A percentile compares a stretch with the other conserved stretches of the same genome.
These are phyloP conservation scores for Plasmodium adleri DNA, from an alignment of 169 alveolate species.

Conservation along the genomic window DNA sequence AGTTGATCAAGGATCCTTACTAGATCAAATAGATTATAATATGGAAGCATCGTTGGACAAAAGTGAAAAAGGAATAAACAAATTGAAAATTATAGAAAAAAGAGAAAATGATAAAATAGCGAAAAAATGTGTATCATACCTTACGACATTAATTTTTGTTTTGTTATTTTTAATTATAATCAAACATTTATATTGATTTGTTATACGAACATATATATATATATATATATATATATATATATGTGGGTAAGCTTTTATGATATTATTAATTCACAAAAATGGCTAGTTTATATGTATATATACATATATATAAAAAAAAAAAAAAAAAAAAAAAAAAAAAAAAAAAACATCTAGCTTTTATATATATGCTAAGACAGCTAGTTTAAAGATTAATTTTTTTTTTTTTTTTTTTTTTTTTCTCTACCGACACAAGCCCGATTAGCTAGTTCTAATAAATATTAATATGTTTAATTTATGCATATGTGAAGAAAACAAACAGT, in stretches of 20 bases:
- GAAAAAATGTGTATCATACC: slow-evolving; percentile 55
- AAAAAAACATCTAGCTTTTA: no score
- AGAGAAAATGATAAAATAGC: slow-evolving; percentile 43
- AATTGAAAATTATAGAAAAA: slow-evolving; percentile 65
- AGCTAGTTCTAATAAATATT: no score
- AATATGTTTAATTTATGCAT: no score
- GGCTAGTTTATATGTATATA: no score
- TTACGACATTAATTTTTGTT: slow-evolving; percentile 47
- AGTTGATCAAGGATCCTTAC: slow-evolving; percentile 87
- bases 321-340: no score
- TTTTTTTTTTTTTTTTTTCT: slow-evolving; percentile 14
- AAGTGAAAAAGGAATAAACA: slow-evolving; percentile 68
- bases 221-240: slow-evolving; percentile 6
- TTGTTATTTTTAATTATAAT: slow-evolving; percentile 62
- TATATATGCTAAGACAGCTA: background rate
- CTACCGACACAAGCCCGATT: no score
- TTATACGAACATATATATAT: background rate
- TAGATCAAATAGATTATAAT: slow-evolving; percentile 88
- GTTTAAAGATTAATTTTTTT: background rate
- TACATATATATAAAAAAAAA: no score
- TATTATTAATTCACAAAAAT: background rate
- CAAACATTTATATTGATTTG: slow-evolving; percentile 36
- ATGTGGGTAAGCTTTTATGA: background rate
- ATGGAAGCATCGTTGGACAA: slow-evolving; percentile 76
- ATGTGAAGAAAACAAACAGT: no score